Conservation (phyloP, 139 green algal species). For the Parachlorella kessleri region DNA sequence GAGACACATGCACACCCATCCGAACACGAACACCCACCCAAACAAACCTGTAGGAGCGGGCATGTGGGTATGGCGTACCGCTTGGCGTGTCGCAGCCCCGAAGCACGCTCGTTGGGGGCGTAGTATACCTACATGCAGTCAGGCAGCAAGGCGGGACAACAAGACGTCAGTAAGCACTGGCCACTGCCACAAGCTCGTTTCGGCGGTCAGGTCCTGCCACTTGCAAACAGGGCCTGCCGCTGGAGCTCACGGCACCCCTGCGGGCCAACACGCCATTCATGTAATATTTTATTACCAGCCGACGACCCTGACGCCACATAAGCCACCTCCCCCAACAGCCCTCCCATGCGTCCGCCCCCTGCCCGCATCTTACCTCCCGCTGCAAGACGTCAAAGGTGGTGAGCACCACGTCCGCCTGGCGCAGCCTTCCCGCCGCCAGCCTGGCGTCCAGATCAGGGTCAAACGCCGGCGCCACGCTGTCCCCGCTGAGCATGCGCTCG, state of each 20-base stretch:
- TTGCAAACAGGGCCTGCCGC: too few relatives aligned
- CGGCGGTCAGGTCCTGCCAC: too few relatives aligned
- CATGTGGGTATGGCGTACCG: conserved; percentile 58
- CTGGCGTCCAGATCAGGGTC: conserved; percentile 43
- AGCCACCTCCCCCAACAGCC: not conserved
- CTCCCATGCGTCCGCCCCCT: not conserved
- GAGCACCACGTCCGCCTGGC: conserved; percentile 61
- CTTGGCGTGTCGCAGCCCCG: conserved; percentile 57
- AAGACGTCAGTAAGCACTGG: too few relatives aligned
- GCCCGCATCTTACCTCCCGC: conserved; percentile 2
- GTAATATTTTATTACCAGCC: too few relatives aligned
- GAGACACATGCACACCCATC: too few relatives aligned
- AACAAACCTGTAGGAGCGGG: conserved; percentile 50
- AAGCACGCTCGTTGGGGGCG: not conserved
- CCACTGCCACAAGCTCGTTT: too few relatives aligned
- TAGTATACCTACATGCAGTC: conserved; percentile 33
- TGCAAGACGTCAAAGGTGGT: conserved; percentile 67
- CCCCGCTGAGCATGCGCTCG: not conserved
- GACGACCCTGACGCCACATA: too few relatives aligned
- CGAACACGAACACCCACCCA: not conserved
- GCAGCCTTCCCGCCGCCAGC: conserved; percentile 37
- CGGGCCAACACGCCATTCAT: too few relatives aligned
- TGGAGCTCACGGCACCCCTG: too few relatives aligned
- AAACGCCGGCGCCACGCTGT: conserved; percentile 25
- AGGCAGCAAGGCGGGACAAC: too few relatives aligned